Evolutionary conservation across 805 yeast species (phyloP).

Genomic region (Saccharomyces paradoxus): DNA sequence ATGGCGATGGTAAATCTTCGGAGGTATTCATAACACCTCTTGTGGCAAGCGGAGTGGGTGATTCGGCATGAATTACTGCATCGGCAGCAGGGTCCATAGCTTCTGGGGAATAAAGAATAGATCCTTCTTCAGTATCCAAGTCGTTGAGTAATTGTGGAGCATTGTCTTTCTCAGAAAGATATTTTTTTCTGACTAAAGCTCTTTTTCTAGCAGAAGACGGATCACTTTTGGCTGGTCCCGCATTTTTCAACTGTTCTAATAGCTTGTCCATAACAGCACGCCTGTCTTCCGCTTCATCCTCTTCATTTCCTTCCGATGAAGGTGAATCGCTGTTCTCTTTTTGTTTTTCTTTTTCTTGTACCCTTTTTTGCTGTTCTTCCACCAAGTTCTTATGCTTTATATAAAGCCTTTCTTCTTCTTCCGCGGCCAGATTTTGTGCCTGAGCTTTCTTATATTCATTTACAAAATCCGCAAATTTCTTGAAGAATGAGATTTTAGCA

Average conservation of each 20-base stretch:
- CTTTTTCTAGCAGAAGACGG: constrained; percentile 73
- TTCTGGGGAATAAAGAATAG: constrained; percentile 27
- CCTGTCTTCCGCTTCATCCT: constrained; percentile 20
- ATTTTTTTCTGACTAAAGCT: constrained; percentile 62
- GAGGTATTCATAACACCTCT: background rate
- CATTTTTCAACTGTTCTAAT: constrained; percentile 77
- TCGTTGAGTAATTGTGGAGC: constrained; percentile 9
- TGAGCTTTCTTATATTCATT: constrained; percentile 73
- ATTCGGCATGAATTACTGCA: background rate
- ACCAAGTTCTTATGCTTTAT: constrained; percentile 63
- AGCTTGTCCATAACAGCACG: constrained; percentile 72
- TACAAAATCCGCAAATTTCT: constrained; percentile 71
- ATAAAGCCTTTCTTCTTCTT: constrained; percentile 70
- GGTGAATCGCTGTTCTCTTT: constrained; percentile 2
- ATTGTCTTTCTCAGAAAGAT: constrained; percentile 28
- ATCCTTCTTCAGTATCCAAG: constrained; percentile 22
- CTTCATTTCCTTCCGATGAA: constrained; percentile 7
- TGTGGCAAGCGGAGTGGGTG: constrained; percentile 5
- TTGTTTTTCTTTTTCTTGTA: constrained; percentile 14
- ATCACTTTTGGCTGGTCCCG: constrained; percentile 72
- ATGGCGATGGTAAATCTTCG: background rate
- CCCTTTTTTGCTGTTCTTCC: constrained; percentile 29
- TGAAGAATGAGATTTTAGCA: constrained; percentile 63
- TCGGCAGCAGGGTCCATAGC: background rate
- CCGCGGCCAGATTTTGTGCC: constrained; percentile 66